Evolutionary conservation across 345 rosid genomes (phyloP).

Genomic region (Jatropha curcas): DNA sequence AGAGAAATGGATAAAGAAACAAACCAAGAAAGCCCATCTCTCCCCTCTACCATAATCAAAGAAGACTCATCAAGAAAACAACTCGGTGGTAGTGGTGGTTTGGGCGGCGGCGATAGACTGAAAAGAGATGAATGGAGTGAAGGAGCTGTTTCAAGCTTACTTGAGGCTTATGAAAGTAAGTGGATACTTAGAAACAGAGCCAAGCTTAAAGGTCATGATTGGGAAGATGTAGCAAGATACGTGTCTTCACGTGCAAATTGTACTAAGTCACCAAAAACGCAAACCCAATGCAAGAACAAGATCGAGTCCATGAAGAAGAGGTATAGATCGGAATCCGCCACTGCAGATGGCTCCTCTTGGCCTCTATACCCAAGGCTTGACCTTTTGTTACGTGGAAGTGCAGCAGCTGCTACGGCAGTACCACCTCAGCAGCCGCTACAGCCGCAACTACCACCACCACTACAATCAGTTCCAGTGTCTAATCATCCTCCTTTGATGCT

Average conservation of each 20-base stretch:
- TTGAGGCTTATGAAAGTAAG: constrained; percentile 86
- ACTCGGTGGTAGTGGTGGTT: constrained; percentile 14
- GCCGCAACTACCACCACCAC: neutral
- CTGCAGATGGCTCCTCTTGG: constrained; percentile 81
- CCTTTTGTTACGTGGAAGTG: constrained; percentile 68
- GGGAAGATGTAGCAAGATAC: constrained; percentile 86
- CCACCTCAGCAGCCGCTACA: constrained; percentile 9
- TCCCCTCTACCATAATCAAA: constrained; percentile 33
- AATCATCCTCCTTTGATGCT: constrained; percentile 44
- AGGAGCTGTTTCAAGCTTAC: constrained; percentile 88
- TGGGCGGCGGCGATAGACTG: constrained; percentile 53
- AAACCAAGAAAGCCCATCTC: constrained; percentile 45
- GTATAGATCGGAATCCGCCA: constrained; percentile 81
- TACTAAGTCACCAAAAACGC: constrained; percentile 79
- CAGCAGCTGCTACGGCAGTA: neutral
- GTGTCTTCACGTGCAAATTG: constrained; percentile 69
- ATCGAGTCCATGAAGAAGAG: constrained; percentile 98
- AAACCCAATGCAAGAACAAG: constrained; percentile 98
- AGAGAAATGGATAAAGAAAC: constrained; percentile 68
- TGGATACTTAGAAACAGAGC: constrained; percentile 92
- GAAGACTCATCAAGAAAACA: constrained; percentile 44
- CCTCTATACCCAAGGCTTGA: constrained; percentile 85
- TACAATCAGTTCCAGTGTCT: constrained; percentile 4
- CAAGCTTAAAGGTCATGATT: constrained; percentile 93
- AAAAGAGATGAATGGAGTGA: constrained; percentile 99